Conservation (phyloP, 2,329 filamentous ascomycete species). For the Colletotrichum paranaense region DNA sequence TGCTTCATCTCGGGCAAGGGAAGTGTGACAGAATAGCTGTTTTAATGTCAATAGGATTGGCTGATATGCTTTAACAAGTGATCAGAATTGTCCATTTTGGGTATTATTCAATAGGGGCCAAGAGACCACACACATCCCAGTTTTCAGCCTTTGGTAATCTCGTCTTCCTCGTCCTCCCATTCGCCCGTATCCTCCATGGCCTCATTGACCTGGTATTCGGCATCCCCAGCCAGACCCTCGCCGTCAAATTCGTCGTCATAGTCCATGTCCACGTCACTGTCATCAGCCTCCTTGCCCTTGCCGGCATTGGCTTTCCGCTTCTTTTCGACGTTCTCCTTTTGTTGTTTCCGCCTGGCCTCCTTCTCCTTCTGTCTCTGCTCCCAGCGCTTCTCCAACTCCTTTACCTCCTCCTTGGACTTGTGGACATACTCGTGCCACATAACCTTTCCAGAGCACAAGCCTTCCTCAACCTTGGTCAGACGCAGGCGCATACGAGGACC, state of each 20-base stretch:
- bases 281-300: conserved; percentile 47
- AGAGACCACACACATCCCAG: not conserved
- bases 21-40: not conserved
- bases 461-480: conserved; percentile 96
- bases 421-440: conserved; percentile 98
- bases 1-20: not conserved
- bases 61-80: not conserved
- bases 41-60: not conserved
- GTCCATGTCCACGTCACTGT: conserved; percentile 53
- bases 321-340: conserved; percentile 90
- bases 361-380: conserved; percentile 82
- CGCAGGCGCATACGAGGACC: conserved; percentile 90
- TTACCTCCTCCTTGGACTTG: conserved; percentile 83
- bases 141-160: conserved; percentile 46
- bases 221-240: conserved; percentile 62
- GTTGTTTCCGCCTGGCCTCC: conserved; percentile 81
- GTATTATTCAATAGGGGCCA: conserved; percentile 18
- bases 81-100: conserved; percentile 10
- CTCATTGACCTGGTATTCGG: conserved; percentile 60
- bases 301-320: conserved; percentile 72
- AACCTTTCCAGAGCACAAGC: conserved; percentile 86
- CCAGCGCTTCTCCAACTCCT: conserved; percentile 86
- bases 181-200: conserved; percentile 61
- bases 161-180: conserved; percentile 63
- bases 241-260: conserved; percentile 63